Evolutionary conservation across 306 rosid species (phyloP).

Genomic region (Cucurbita pepo): DNA sequence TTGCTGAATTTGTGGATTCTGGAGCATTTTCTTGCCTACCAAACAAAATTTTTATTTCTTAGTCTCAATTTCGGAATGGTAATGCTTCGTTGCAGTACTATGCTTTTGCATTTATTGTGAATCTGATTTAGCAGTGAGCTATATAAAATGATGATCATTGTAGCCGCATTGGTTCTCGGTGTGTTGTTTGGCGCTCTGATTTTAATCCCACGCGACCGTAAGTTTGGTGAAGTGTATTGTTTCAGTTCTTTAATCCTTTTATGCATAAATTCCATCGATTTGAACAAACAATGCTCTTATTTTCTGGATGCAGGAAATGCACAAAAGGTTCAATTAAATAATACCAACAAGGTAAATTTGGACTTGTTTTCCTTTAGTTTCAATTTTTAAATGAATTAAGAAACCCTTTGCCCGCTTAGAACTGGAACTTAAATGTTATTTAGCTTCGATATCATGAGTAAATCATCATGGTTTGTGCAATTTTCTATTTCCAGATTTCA

Average conservation of each 20-base stretch:
- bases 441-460: no score
- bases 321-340: constrained; percentile 17
- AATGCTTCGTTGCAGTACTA: background rate
- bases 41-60: background rate
- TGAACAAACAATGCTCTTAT: background rate
- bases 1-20: background rate
- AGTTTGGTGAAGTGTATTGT: constrained; percentile 19
- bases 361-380: background rate
- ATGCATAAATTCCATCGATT: background rate
- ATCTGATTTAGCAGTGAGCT: constrained; percentile 15
- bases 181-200: constrained; percentile 25
- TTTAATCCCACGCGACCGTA: constrained; percentile 24
- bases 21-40: background rate
- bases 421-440: background rate
- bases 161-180: constrained; percentile 35
- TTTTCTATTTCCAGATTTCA: background rate
- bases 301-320: constrained; percentile 23
- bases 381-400: background rate
- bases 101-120: background rate
- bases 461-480: background rate
- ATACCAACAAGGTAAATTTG: constrained; percentile 26
- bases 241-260: background rate
- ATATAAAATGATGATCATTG: constrained; percentile 29
- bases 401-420: background rate
- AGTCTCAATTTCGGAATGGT: background rate